These are phyloP conservation scores for Wickerhamiella hasegawae DNA, from an alignment of 805 yeast species.

Conservation along the genomic window DNA sequence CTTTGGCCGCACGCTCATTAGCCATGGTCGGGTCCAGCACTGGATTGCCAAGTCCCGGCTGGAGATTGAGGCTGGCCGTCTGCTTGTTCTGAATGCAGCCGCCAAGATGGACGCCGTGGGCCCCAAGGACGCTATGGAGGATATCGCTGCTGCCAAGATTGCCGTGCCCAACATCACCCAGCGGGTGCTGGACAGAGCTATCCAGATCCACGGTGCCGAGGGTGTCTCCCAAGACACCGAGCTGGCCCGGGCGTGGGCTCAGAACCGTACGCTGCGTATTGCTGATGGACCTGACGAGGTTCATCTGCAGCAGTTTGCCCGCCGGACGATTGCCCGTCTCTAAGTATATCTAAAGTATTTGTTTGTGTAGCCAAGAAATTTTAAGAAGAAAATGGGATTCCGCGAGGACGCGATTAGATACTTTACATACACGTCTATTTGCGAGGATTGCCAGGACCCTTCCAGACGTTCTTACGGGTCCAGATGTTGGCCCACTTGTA, in stretches of 20 bases:
- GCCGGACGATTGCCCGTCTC: slow-evolving; percentile 13
- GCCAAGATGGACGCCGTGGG: slow-evolving; percentile 37
- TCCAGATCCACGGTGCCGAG: slow-evolving; percentile 50
- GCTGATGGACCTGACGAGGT: slow-evolving; percentile 64
- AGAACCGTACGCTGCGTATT: slow-evolving; percentile 38
- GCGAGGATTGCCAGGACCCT: slow-evolving; percentile 16
- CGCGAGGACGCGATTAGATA: too few species aligned
- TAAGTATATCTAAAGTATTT: not conserved
- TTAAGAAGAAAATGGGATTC: not conserved
- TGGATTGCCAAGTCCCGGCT: slow-evolving; percentile 38
- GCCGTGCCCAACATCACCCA: slow-evolving; percentile 41
- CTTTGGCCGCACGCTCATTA: slow-evolving; percentile 34
- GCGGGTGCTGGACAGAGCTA: slow-evolving; percentile 41
- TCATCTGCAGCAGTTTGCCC: slow-evolving; percentile 40
- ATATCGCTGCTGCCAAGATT: slow-evolving; percentile 48
- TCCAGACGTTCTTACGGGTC: slow-evolving; percentile 75
- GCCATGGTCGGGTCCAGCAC: slow-evolving; percentile 34
- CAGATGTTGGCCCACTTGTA: slow-evolving; percentile 96
- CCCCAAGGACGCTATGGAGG: slow-evolving; percentile 38
- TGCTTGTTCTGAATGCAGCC: slow-evolving; percentile 45
- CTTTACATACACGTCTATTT: slow-evolving; percentile 5
- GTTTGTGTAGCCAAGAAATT: not conserved
- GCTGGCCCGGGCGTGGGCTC: slow-evolving; percentile 36
- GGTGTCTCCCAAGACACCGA: slow-evolving; percentile 49
- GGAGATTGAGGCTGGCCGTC: slow-evolving; percentile 36